phyloP scores from a whole-genome alignment of 176 grass and related monocot genomes.

The Echinochloa phyllopogon region DNA sequence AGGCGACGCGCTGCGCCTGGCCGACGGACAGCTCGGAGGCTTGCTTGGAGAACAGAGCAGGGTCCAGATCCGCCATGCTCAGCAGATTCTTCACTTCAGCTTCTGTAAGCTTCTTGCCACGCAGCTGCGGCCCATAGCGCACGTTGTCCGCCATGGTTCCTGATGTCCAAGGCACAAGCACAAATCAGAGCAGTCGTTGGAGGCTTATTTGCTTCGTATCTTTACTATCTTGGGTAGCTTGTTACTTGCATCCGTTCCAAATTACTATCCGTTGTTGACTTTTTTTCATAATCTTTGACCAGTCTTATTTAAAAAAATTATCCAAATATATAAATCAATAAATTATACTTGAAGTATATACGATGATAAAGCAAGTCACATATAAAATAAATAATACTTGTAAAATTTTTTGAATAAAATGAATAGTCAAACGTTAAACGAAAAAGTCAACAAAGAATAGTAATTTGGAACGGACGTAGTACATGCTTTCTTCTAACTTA shows the following conservation, averaged over 20 bases:
- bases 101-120: slow-evolving; percentile 75
- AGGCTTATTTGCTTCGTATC: not conserved
- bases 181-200: not conserved
- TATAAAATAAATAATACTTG: no score
- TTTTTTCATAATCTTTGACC: no score
- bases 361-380: no score
- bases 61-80: slow-evolving; percentile 69
- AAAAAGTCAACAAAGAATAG: no score
- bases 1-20: slow-evolving; percentile 90
- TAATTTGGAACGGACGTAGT: no score
- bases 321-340: no score
- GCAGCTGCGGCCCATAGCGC: slow-evolving; percentile 74
- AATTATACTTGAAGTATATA: no score
- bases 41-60: slow-evolving; percentile 51
- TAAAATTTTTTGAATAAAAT: no score
- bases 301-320: no score
- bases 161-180: not conserved
- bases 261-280: no score
- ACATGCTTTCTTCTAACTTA: not conserved
- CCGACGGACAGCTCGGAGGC: slow-evolving; percentile 83
- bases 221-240: not conserved
- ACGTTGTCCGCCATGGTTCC: slow-evolving; percentile 89
- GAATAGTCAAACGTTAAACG: no score
- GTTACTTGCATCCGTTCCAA: no score
- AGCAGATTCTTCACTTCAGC: slow-evolving; percentile 65